Evolutionary conservation across 345 rosid species (phyloP), one percentile per base, ranked within the genome.

Genomic region (Salix udensis): DNA sequence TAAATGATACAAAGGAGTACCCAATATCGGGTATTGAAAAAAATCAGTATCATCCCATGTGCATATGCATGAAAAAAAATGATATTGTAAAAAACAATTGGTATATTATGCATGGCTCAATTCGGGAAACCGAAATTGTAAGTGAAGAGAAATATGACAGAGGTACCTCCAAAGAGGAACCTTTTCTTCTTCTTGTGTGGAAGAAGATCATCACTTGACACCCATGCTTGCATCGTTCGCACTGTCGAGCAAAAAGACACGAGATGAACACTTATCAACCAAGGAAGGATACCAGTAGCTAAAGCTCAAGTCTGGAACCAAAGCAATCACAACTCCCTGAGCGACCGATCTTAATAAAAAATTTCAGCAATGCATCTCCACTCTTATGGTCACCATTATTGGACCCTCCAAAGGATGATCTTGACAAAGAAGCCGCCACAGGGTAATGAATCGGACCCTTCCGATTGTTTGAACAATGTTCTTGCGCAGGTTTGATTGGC

Each of bases 301-400:
- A 58, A 82, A 67, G 16, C 86, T 87, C 24, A 87, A 76, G 80
- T n/a, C 82, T 74, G 11, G 86, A 84, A 50, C 87, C 88, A n/a
- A n/a, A 58, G 65, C 76, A 53, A 86, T 55, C 21, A 77, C 67
- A 58, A 70, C 76, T 34, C 83, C 83, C 81, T 2, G 82, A 72
- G 82, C 68, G 39, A 83, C 14, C 21, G 81, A 82, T 76, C 88
- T 82, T 12, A 74, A 52, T n/a, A 19, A 58, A 48, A 19, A 40
- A 64, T 19, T 62, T 52, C 46, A 78, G 44, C 12, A 66, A 30
- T 10, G 73, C 37, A 16, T 72, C 80, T 28, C 80, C 67, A 6
- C 37, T 66, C 6, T 64, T 72, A 24, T 10, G 55, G 6, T 62
- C 68, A 65, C 70, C 50, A 34, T 70, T 21, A 23, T 50, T 76